Conservation (phyloP, 805 yeast genomes). For the Lachancea quebecensis region DNA sequence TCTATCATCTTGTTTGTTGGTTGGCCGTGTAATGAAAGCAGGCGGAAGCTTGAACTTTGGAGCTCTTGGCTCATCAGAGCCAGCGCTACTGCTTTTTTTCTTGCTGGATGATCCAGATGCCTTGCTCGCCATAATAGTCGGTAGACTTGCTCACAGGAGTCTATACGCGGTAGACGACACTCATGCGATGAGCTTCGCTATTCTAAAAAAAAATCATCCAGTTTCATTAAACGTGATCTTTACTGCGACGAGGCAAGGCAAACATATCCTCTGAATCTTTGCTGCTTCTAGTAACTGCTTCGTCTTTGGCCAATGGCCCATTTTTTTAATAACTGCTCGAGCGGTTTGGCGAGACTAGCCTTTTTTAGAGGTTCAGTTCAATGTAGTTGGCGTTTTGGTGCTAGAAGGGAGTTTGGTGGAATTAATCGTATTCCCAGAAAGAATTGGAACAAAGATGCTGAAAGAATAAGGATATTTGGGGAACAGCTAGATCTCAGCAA, state of each 20-base stretch:
- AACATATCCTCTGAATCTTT: too few species aligned
- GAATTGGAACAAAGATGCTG: slow-evolving; percentile 3
- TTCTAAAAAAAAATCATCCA: too few species aligned
- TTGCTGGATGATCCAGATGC: slow-evolving; percentile 20
- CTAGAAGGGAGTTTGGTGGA: not conserved
- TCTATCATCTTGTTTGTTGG: slow-evolving; percentile 21
- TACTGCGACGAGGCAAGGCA: too few species aligned
- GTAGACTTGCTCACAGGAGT: not conserved
- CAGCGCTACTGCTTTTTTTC: slow-evolving; percentile 21
- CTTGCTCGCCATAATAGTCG: slow-evolving; percentile 25
- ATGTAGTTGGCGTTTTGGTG: not conserved
- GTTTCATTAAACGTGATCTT: too few species aligned
- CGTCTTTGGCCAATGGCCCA: too few species aligned
- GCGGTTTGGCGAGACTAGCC: too few species aligned
- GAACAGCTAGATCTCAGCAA: slow-evolving; percentile 8
- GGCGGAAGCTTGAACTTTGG: slow-evolving; percentile 34
- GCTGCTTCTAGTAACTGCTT: too few species aligned
- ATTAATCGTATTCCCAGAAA: not conserved
- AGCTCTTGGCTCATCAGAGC: slow-evolving; percentile 11
- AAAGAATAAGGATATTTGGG: not conserved
- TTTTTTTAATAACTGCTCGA: too few species aligned
- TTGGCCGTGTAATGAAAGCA: slow-evolving; percentile 36
- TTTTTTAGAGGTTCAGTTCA: not conserved
- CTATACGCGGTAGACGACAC: not conserved
- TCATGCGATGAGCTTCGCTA: not conserved